Evolutionary conservation across 208 protist species (phyloP).

Genomic region (Acanthamoeba healyi): DNA sequence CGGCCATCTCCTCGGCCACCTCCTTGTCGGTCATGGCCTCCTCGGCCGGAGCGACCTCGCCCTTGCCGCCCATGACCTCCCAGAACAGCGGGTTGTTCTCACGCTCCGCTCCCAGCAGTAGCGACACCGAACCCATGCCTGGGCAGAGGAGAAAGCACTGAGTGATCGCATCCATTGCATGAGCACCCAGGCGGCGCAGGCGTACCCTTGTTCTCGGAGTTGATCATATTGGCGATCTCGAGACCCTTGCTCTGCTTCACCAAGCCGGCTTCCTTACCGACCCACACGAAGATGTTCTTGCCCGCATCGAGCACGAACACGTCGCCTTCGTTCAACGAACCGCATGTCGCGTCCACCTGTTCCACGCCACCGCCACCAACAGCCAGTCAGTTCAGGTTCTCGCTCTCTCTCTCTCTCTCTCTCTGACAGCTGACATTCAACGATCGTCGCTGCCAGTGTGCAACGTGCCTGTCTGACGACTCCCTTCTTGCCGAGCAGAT

Average conservation of each 20-base stretch:
- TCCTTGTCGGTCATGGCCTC: slow-evolving; percentile 77
- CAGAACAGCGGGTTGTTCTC: slow-evolving; percentile 47
- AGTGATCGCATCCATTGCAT: too few relatives aligned
- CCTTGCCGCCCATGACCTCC: slow-evolving; percentile 71
- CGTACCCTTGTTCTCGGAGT: slow-evolving; percentile 75
- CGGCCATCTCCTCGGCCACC: slow-evolving; percentile 54
- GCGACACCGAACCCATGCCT: slow-evolving; percentile 36
- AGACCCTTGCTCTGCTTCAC: slow-evolving; percentile 84
- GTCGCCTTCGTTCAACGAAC: slow-evolving; percentile 86
- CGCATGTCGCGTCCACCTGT: slow-evolving; percentile 39
- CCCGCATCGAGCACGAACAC: slow-evolving; percentile 89
- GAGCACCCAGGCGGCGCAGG: background rate
- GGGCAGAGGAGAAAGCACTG: too few relatives aligned
- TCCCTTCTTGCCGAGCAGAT: slow-evolving; percentile 80
- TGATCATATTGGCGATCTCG: slow-evolving; percentile 76
- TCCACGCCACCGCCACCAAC: background rate
- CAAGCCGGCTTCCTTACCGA: slow-evolving; percentile 77
- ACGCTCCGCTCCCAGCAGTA: slow-evolving; percentile 77
- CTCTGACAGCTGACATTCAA: too few relatives aligned
- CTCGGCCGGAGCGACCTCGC: slow-evolving; percentile 74
- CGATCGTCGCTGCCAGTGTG: background rate
- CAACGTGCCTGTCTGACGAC: slow-evolving; percentile 21
- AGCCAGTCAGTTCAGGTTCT: background rate
- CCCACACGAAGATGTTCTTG: slow-evolving; percentile 83
- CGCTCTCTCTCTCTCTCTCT: too few relatives aligned